Base-by-base conservation (phyloP, 371 early-diverging fungal genomes). In the Mortierella sp. region DNA sequence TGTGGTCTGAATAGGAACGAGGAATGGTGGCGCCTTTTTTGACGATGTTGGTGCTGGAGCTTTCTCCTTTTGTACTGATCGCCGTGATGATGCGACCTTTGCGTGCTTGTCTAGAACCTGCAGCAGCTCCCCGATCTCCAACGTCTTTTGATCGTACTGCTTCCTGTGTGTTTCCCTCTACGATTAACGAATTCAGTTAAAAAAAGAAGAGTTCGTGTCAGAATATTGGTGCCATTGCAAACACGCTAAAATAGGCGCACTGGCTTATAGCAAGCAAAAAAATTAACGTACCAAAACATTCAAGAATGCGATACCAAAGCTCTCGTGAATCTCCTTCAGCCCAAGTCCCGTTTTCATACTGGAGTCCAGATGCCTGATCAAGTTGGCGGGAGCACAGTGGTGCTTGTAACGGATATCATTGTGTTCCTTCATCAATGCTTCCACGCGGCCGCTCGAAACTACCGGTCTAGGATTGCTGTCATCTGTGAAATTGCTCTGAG, bases 331-430 rank as follows among this genome's bases (percentile, higher is more conserved):
- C 65, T 91, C 93, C 70, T 92, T 89, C 32, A 94, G 77, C 6
- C 94, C 94, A n/a, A 91, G 76, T 7, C 94, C 94, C 14, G 90
- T 88, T 72, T 89, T 88, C 92, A 94, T 90, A 60, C 93, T 93
- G 10, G 91, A 84, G 54, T 93, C 92, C 49, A 91, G 88, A 81
- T 93, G 93, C 18, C 94, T 91, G 43, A 94, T 86, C 75, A 92
- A 79, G 58, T 94, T 93, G 27, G 93, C 92, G 38, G 86, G 81
- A 12, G 87, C 79, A 78, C 82, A 81, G 4, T 77, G 81, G 12
- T 78, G 70, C 35, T 65, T 76, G 58, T 46, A 58, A 44, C 85
- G 78, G 2, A 58, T 44, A 0, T 44, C 76, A 32, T 85, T 85
- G 38, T 81, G 76, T 49, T 85, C 83, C 63, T 65, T 72, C 75